Base-by-base conservation (phyloP, 345 rosid species). In the Kandelia obovata region DNA sequence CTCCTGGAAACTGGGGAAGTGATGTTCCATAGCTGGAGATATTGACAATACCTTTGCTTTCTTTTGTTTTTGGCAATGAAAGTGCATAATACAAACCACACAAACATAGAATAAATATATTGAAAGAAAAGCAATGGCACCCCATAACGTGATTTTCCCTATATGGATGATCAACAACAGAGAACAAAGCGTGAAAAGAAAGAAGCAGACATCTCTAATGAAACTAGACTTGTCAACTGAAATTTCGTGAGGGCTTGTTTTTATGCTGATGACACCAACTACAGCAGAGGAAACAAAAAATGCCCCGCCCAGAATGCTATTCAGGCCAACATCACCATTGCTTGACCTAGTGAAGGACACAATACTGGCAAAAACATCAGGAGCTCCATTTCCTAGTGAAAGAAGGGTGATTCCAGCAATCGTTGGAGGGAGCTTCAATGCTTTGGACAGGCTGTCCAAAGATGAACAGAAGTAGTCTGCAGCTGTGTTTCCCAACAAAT, bases 321-420 rank as follows among this genome's bases (percentile, higher is more conserved):
- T 95, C 5, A 95, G 82, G 20, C 97, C 99, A 49, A 95, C 89
- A 61, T 73, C 88, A 6, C 93, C 97, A 16, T 83, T 79, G 2
- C 81, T 68, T 1, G 91, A 82, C 46, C 86, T 78, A 11, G 87
- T 87, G 81, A 94, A 91, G 57, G 98, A 88, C 64, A 87, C 88
- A 30, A 94, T 78, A 74, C 96, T 89, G 1, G 98, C 82, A 61
- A 92, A 90, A 69, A 92, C 87, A 79, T 90, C 98, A 32, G 98
- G 88, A 39, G 98, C 95, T 3, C 98, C 96, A 59, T 92, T 92
- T 0, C 98, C 96, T 1, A 92, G 91, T 0, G 96, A 84, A 6
- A 92, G 83, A 47, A 92, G 89, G n/a, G 98, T 90, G 11, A 85
- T 87, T 19, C 98, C 96, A 0, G 98, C 96, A 4, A 93, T 83